Percentiles rank a stretch among this genome's conserved stretches.
Conservation (phyloP, 345 rosid genomes). For the Rhodamnia rubescens region DNA sequence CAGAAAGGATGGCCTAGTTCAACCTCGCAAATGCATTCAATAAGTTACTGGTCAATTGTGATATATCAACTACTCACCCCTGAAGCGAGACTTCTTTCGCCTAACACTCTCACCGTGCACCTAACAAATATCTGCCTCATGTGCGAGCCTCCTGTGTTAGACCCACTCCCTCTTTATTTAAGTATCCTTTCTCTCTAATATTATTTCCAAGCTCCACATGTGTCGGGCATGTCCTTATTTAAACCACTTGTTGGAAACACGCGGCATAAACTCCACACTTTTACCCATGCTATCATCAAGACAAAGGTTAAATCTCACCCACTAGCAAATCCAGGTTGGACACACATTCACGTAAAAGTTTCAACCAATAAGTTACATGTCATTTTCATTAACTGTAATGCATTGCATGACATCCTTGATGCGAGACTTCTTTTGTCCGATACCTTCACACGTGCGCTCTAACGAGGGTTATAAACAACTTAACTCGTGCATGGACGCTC, state of each 20-base stretch:
- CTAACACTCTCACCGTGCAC: background rate
- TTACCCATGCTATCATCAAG: background rate
- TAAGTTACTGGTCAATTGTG: fast-evolving
- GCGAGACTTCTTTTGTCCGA: background rate
- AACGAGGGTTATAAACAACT: background rate
- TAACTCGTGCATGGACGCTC: background rate
- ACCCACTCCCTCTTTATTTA: background rate
- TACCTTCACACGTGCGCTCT: too few relatives aligned
- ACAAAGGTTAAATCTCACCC: too few relatives aligned
- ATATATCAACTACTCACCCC: background rate
- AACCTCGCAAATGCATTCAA: background rate
- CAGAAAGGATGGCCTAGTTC: fast-evolving
- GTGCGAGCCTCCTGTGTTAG: background rate
- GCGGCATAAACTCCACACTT: background rate
- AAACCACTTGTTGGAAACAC: background rate
- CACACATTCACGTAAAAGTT: background rate
- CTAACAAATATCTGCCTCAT: background rate
- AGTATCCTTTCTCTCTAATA: background rate
- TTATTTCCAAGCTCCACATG: background rate
- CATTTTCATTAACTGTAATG: too few relatives aligned
- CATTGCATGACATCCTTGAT: background rate
- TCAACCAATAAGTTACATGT: background rate
- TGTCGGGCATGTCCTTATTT: background rate
- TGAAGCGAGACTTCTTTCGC: background rate
- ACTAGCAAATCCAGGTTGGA: too few relatives aligned